These are phyloP conservation scores for Ascobolus immersus DNA, from an alignment of 495 filamentous ascomycete genomes.

Conservation along the genomic window DNA sequence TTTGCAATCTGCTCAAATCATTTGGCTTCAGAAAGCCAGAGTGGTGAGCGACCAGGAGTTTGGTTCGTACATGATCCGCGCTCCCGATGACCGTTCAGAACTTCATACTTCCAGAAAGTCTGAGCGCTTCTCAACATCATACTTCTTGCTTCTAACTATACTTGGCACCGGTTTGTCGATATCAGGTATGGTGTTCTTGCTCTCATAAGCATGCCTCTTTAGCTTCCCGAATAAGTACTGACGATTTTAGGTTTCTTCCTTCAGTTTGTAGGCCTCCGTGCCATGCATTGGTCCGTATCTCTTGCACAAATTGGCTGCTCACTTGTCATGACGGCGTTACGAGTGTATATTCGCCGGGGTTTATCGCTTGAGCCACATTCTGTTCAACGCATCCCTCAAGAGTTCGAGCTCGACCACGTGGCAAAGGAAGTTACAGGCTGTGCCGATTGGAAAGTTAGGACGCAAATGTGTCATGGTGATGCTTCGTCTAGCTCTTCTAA, in stretches of 20 bases:
- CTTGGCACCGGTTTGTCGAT: background rate
- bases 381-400: no score
- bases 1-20: constrained; percentile 1
- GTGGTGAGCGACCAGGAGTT: constrained; percentile 8
- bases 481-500: no score
- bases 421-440: no score
- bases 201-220: background rate
- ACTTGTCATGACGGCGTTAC: constrained; percentile 3
- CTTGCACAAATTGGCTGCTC: constrained; percentile 6
- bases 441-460: no score
- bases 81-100: background rate
- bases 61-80: constrained; percentile 5
- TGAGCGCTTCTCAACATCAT: background rate
- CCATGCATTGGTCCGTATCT: constrained; percentile 4
- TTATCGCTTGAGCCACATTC: constrained; percentile 1
- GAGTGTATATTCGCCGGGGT: constrained; percentile 4
- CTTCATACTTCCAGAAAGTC: background rate
- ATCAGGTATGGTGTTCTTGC: background rate
- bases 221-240: background rate
- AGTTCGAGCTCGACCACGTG: no score
- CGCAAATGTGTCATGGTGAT: no score
- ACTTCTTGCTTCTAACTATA: no score
- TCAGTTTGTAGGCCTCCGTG: constrained; percentile 7
- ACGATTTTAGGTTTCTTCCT: constrained; percentile 4
- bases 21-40: constrained; percentile 8